Percentiles rank a stretch among this genome's conserved stretches.
Evolutionary conservation across 345 rosid species (phyloP).

Genomic region (Populus tremula): DNA sequence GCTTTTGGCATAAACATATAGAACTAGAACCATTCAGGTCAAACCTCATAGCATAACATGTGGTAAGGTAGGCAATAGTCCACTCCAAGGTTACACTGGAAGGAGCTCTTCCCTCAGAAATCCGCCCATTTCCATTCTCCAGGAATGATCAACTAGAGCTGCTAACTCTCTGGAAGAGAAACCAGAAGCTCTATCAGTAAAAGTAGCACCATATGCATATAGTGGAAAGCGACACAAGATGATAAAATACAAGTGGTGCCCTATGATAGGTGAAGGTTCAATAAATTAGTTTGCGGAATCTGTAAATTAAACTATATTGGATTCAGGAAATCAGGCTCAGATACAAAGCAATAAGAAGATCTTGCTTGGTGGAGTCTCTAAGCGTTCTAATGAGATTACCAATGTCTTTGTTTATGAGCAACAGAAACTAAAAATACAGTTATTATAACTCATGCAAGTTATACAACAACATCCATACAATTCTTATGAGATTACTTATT

Average conservation of each 20-base stretch:
- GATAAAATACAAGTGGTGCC: conserved; percentile 3
- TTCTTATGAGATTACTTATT: background rate
- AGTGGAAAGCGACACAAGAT: background rate
- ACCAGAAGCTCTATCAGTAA: conserved; percentile 9
- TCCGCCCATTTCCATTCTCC: conserved; percentile 96
- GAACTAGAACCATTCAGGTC: conserved; percentile 10
- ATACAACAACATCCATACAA: background rate
- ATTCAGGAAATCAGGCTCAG: background rate
- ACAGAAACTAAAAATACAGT: background rate
- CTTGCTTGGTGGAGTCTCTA: background rate
- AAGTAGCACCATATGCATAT: background rate
- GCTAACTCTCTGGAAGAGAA: conserved; percentile 59
- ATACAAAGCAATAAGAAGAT: conserved; percentile 6
- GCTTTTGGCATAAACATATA: conserved; percentile 3
- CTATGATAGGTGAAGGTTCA: conserved; percentile 2
- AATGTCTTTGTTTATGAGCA: background rate
- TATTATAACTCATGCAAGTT: background rate
- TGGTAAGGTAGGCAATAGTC: conserved; percentile 7
- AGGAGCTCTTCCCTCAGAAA: conserved; percentile 52
- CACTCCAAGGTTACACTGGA: conserved; percentile 35
- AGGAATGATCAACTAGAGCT: conserved; percentile 71
- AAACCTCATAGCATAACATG: conserved; percentile 29
- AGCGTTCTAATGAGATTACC: background rate
- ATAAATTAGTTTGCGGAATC: conserved; percentile 1
- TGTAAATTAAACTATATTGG: conserved; percentile 1